Base-by-base conservation (phyloP, 805 yeast genomes). In the Myxozyma lipomycoides region DNA sequence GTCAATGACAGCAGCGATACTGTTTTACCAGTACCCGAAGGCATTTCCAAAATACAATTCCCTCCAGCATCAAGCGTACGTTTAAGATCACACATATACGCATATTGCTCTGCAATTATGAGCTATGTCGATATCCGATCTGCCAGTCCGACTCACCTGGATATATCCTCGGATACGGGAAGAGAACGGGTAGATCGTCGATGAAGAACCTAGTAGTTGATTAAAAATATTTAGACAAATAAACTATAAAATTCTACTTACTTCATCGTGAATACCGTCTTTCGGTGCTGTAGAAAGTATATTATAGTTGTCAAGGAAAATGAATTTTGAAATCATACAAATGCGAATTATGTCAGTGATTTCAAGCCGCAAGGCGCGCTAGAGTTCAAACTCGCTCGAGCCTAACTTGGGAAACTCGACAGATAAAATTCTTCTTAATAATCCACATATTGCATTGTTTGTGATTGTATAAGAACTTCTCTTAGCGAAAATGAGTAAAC, bases 11-110 rank as follows among this genome's bases (percentile, higher is more conserved):
- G 73, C 65, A 93, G 74, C 0, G 98, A 89, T 2, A 93, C 86
- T 35, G 99, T 93, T 67, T 93, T 93, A 39, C 99, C 99, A 2
- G 99, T 93, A 3, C 99, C 99, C 4, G 99, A 93, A 60, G 99
- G 99, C 99, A 93, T 93, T 71, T 93, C 99, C 64, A 93, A 69
- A 48, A 93, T 89, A 69, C 96, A 86, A 65, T 90, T 90, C 10
- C 98, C 98, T 1, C 97, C 98, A 1, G 85, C 95, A 73, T 93
- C 99, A 46, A 93, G 70, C 0, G 97, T 86, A 64, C 83, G 81
- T 71, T 93, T 93, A 59, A 93, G 84, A 67, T 91, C 98, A 56
- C 93, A 81, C 98, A 93, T 93, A 70, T 93, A 93, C 30, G 90
- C 93, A 75, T 93, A 93, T 67, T 93, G 99, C 70, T 93, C 99